Percentiles rank a stretch among this genome's conserved stretches.
phyloP scores from a whole-genome alignment of 2,329 filamentous ascomycete genomes.

The Blastomyces parvus region DNA sequence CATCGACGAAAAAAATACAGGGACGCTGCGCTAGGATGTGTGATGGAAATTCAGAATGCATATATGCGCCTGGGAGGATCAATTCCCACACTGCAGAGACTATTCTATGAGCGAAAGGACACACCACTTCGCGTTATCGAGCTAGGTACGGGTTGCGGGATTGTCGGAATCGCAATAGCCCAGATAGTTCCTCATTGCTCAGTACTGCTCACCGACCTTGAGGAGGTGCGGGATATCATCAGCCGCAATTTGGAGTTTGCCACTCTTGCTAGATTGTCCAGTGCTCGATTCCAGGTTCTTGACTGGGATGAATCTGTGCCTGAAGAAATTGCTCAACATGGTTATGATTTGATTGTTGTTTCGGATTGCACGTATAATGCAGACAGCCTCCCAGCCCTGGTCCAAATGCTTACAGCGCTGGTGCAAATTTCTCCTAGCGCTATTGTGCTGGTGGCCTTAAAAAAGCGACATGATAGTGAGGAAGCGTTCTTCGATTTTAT shows the following conservation, averaged over 20 bases:
- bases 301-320: constrained; percentile 52
- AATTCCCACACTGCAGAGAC: constrained; percentile 25
- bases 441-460: constrained; percentile 53
- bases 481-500: constrained; percentile 57
- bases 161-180: constrained; percentile 56
- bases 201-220: constrained; percentile 55
- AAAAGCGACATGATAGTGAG: constrained; percentile 58
- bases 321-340: constrained; percentile 26
- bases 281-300: constrained; percentile 43
- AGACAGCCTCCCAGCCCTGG: constrained; percentile 55
- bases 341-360: constrained; percentile 52
- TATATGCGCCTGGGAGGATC: constrained; percentile 24
- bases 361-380: constrained; percentile 67
- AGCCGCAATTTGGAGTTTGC: constrained; percentile 44
- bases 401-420: constrained; percentile 46
- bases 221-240: constrained; percentile 54
- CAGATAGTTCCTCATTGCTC: constrained; percentile 43
- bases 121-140: constrained; percentile 47
- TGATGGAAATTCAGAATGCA: constrained; percentile 43
- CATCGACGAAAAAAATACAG: constrained; percentile 21
- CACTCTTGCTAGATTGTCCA: constrained; percentile 35
- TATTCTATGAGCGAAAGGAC: constrained; percentile 22
- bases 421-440: constrained; percentile 41
- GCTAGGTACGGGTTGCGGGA: constrained; percentile 58
- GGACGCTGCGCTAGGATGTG: constrained; percentile 52